Base-by-base conservation (phyloP, 345 rosid species). In the Mercurialis annua region DNA sequence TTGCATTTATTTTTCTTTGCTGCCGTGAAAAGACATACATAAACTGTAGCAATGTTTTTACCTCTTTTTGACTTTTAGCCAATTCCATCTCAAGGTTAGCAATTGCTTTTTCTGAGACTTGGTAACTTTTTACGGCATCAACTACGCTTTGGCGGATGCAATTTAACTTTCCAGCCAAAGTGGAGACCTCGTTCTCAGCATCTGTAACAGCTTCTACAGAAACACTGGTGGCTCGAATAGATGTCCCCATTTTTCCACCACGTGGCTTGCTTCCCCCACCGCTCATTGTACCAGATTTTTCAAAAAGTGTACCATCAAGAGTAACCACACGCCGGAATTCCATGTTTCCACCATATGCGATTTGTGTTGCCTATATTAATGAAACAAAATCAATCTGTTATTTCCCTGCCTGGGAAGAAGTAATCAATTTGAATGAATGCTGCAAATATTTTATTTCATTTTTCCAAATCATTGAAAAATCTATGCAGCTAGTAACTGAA, bases 231-330 rank as follows among this genome's bases (percentile, higher is more conserved):
- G 86, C 82, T 70, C 92, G 91, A 83, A 93, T 80, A 73, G 90
- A 87, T 61, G 99, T 87, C n/a, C 99, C 99, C 90, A 93, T 93
- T 85, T 85, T 93, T 54, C 99, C 97, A 56, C 97, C 97, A 36
- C 92, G 90, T 59, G 97, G 98, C 83, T 85, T 91, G 73, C 84
- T 73, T 82, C 99, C 99, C 24, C 98, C 98, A 52, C 99, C 99
- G 73, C 91, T 94, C 97, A 94, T 91, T 11, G 99, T 94, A 66
- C 99, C 99, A 74, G 96, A 89, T 77, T 85, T 87, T 83, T 91
- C 97, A 69, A 94, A 89, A 68, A 94, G 95, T 56, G 95, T 87
- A 55, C 99, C 99, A 60, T 94, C 96, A 59, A 94, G 89, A 40
- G 99, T 91, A 66, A 89, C 99, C 18, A 93, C 97, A 44, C 96